Conservation (phyloP, 176 grass and related monocot genomes). For the Oryza rufipogon region DNA sequence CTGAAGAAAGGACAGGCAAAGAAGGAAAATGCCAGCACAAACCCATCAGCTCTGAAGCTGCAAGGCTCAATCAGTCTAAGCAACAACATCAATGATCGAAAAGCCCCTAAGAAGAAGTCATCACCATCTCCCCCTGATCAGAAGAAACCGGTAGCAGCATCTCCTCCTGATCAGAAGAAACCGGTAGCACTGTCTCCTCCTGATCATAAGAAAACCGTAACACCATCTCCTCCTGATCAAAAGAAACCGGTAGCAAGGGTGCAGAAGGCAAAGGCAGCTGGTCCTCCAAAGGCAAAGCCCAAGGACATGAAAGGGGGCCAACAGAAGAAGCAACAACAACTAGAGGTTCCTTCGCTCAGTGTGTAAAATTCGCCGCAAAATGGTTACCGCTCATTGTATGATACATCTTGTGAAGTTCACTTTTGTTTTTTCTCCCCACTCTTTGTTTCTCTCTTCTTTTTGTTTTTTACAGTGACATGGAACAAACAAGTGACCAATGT, state of each 20-base stretch:
- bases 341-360: conserved; percentile 28
- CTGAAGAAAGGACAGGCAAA: conserved; percentile 49
- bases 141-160: conserved; percentile 27
- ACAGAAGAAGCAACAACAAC: conserved; percentile 39
- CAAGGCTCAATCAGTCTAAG: conserved; percentile 51
- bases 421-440: not conserved
- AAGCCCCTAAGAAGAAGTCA: conserved; percentile 54
- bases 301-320: conserved; percentile 55
- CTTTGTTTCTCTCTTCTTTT: not conserved
- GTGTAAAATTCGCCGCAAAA: conserved; percentile 15
- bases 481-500: conserved; percentile 27
- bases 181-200: conserved; percentile 1
- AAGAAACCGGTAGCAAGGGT: conserved; percentile 44
- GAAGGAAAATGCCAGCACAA: conserved; percentile 53
- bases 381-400: conserved; percentile 27
- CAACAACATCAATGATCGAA: conserved; percentile 42
- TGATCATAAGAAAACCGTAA: conserved; percentile 50
- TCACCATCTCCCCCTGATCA: conserved; percentile 42
- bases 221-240: conserved; percentile 44
- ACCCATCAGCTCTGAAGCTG: conserved; percentile 51
- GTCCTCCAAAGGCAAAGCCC: conserved; percentile 47
- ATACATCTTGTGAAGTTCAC: conserved; percentile 48
- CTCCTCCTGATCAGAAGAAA: conserved; percentile 52
- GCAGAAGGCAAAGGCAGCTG: conserved; percentile 48
- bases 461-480: conserved; percentile 13